A percentile compares a stretch with the other conserved stretches of the same genome.
These are phyloP conservation scores for Urtica urens DNA, from an alignment of 306 rosid species.

Conservation along the genomic window DNA sequence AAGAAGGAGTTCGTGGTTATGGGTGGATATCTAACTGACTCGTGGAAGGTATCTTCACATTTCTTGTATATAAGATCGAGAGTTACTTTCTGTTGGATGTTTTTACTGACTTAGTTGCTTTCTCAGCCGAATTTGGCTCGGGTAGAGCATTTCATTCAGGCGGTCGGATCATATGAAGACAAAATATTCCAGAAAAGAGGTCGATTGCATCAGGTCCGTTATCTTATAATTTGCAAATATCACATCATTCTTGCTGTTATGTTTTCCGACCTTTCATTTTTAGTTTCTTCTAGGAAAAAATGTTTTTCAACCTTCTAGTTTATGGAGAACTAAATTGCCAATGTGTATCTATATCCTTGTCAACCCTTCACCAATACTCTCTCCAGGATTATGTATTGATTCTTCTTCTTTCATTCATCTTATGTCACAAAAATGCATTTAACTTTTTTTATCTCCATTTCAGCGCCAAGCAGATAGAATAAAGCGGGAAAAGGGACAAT, in stretches of 20 bases:
- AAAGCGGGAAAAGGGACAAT: constrained; percentile 71
- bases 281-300: too few relatives aligned
- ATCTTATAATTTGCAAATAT: background rate
- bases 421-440: background rate
- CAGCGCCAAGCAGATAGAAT: constrained; percentile 85
- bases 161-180: constrained; percentile 85
- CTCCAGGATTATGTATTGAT: too few relatives aligned
- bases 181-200: constrained; percentile 87
- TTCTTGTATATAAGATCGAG: background rate
- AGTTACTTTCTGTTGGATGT: background rate
- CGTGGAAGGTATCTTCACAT: constrained; percentile 49
- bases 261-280: too few relatives aligned
- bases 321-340: too few relatives aligned
- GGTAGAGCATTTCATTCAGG: constrained; percentile 90
- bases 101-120: background rate
- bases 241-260: too few relatives aligned
- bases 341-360: too few relatives aligned
- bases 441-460: background rate
- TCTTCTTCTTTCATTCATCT: background rate
- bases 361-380: too few relatives aligned
- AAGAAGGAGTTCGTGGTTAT: constrained; percentile 61
- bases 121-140: constrained; percentile 61
- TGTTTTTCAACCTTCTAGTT: too few relatives aligned
- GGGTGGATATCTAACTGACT: constrained; percentile 90
- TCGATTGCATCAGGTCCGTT: constrained; percentile 67